Base-by-base conservation (phyloP, 2,329 filamentous ascomycete genomes). In the Massarina eburnea region DNA sequence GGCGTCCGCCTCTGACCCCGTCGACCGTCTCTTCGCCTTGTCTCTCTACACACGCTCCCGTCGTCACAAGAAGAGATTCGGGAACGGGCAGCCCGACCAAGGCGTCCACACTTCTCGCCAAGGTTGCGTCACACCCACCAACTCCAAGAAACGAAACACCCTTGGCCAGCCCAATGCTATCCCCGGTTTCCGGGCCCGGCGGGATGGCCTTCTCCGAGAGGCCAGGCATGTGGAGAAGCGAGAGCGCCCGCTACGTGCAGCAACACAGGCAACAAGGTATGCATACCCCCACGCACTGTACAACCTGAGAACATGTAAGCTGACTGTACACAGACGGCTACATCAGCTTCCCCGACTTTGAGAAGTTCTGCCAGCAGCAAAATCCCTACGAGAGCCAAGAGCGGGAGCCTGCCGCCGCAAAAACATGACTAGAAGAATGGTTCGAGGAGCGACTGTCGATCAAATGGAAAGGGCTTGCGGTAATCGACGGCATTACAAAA, bases 291-390 rank as follows among this genome's bases (percentile, higher is more conserved):
- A 35, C 5, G 8, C 29, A 32, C 18, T 8, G n/a, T n/a, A n/a
- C 17, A 32, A 32, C 21, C 29, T 36, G 8, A 14, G 10, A 12
- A 15, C 14, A 9, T 6, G 14, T 26, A 20, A 36, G 50, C 59
- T 64, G 43, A 67, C 55, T 32, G 35, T 32, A 1, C 41, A 24
- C 41, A 59, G 79, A 75, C 45, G 80, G 81, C 51, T 89, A 89
- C 69, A 84, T 86, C 62, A 88, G 85, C 73, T 89, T 89, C 64
- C 85, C 85, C 14, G 85, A 80, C 66, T 88, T 88, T 67, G 85
- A 89, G 59, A 79, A 82, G 49, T 88, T 78, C 54, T 72, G 84
- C 75, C 51, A 67, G 26, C 53, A 42, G n/a, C 57, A 60, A 35
- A 59, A 61, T 41, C 52, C 57, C 17, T 68, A 69, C 48, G 61